These are phyloP conservation scores for Naumovozyma castellii DNA, from an alignment of 805 yeast genomes.

Conservation along the genomic window DNA sequence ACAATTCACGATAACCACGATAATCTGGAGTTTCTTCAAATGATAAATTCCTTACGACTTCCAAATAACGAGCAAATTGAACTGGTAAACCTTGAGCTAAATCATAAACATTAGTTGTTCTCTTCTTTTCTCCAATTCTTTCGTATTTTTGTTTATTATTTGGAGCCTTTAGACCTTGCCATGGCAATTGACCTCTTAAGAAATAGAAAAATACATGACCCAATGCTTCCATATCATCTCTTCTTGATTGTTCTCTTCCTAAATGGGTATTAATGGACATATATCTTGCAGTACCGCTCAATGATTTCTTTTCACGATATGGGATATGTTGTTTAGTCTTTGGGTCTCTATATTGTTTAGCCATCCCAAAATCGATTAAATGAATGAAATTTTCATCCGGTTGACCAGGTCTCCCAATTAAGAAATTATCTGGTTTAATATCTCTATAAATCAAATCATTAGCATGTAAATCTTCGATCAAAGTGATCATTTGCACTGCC, in stretches of 20 bases:
- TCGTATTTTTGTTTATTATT: slow-evolving; percentile 96
- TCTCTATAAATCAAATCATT: slow-evolving; percentile 90
- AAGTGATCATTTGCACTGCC: slow-evolving; percentile 86
- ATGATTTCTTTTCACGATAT: slow-evolving; percentile 87
- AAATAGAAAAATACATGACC: slow-evolving; percentile 97
- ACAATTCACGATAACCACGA: slow-evolving; percentile 67
- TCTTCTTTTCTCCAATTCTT: slow-evolving; percentile 93
- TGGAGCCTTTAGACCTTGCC: slow-evolving; percentile 99
- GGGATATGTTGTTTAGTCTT: slow-evolving; percentile 93
- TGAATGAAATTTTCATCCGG: slow-evolving; percentile 79
- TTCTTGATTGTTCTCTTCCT: slow-evolving; percentile 92
- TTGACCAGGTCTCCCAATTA: slow-evolving; percentile 84
- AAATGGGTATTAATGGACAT: slow-evolving; percentile 96
- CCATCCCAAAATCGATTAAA: slow-evolving; percentile 97
- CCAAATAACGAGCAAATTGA: slow-evolving; percentile 87
- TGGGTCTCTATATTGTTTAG: slow-evolving; percentile 95
- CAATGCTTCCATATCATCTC: slow-evolving; percentile 92
- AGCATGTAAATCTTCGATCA: slow-evolving; percentile 81
- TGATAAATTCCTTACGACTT: slow-evolving; percentile 75
- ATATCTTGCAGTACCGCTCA: slow-evolving; percentile 97
- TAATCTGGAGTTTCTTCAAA: slow-evolving; percentile 95
- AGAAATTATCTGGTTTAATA: slow-evolving; percentile 93
- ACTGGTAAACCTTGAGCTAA: slow-evolving; percentile 84
- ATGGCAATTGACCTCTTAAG: slow-evolving; percentile 86
- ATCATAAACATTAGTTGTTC: slow-evolving; percentile 78